Percentiles rank a stretch among this genome's conserved stretches.
Evolutionary conservation across 352 stramenopile species (phyloP).

Genomic region (Phytophthora litchii): DNA sequence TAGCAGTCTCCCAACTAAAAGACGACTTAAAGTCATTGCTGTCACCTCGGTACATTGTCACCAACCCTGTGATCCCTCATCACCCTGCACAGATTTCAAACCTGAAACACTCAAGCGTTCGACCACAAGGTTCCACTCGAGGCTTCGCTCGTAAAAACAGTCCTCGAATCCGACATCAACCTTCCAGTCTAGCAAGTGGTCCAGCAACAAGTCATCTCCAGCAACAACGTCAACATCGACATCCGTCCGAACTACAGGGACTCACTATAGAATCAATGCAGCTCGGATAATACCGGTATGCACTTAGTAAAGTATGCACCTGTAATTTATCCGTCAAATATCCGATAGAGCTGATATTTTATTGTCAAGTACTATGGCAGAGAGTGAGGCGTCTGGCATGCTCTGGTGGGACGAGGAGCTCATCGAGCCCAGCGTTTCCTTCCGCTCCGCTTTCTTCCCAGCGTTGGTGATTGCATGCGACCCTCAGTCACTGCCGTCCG

Average conservation of each 20-base stretch:
- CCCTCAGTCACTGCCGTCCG: slow-evolving; percentile 32
- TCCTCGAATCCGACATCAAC: slow-evolving; percentile 18
- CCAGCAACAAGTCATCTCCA: slow-evolving; percentile 11
- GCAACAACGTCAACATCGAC: slow-evolving; percentile 16
- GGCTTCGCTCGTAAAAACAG: slow-evolving; percentile 15
- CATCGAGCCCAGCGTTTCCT: slow-evolving; percentile 32
- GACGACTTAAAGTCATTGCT: slow-evolving; percentile 29
- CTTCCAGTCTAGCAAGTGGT: slow-evolving; percentile 12
- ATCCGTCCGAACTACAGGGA: slow-evolving; percentile 18
- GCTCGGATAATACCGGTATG: slow-evolving; percentile 10
- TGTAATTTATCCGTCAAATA: neutral
- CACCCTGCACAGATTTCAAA: slow-evolving; percentile 16
- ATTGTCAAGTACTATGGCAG: neutral
- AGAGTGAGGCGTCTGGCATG: slow-evolving; percentile 21
- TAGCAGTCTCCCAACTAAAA: slow-evolving; percentile 4
- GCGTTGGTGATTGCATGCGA: slow-evolving; percentile 53
- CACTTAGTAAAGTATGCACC: too few relatives aligned
- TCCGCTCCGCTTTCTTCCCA: slow-evolving; percentile 55
- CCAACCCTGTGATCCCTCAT: slow-evolving; percentile 10
- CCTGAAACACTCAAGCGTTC: slow-evolving; percentile 25
- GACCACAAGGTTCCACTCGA: slow-evolving; percentile 22
- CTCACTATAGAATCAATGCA: slow-evolving; percentile 19
- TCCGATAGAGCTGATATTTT: too few relatives aligned
- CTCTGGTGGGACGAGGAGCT: slow-evolving; percentile 50
- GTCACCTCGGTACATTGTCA: slow-evolving; percentile 29